phyloP scores from a whole-genome alignment of 768 basidiomycete genomes.

The Austroboletus festivus region DNA sequence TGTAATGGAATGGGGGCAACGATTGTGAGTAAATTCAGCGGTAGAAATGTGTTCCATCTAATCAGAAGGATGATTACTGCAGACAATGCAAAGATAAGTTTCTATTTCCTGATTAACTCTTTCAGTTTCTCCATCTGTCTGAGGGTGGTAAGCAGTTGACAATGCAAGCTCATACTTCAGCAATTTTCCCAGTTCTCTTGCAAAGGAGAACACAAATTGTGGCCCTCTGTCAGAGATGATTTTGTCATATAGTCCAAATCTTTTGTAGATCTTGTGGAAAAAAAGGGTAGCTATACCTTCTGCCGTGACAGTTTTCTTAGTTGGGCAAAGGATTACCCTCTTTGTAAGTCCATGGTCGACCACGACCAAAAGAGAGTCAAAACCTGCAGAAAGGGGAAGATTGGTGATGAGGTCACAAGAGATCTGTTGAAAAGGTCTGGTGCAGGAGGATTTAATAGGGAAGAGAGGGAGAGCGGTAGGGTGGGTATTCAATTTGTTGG shows the following conservation, averaged over 20 bases:
- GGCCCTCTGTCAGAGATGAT: neutral
- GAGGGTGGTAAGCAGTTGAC: neutral
- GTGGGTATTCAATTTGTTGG: neutral
- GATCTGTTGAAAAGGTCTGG: neutral
- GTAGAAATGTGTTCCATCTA: neutral
- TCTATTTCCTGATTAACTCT: neutral
- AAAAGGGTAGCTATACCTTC: neutral
- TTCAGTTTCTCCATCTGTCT: neutral
- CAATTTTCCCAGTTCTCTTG: neutral
- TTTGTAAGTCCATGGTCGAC: neutral
- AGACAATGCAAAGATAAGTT: neutral
- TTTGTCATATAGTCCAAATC: neutral
- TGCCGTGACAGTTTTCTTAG: neutral
- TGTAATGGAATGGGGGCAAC: neutral
- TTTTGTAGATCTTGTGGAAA: neutral
- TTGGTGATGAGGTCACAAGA: neutral
- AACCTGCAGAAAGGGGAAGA: neutral
- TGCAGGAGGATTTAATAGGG: neutral
- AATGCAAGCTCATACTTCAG: neutral
- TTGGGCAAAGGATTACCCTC: neutral
- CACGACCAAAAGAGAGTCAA: neutral
- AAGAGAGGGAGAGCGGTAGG: neutral
- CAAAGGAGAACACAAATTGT: neutral
- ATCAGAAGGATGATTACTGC: neutral
- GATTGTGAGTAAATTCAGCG: constrained; percentile 2